Conservation (phyloP, 352 stramenopile genomes). For the Phytophthora podocarpi region DNA sequence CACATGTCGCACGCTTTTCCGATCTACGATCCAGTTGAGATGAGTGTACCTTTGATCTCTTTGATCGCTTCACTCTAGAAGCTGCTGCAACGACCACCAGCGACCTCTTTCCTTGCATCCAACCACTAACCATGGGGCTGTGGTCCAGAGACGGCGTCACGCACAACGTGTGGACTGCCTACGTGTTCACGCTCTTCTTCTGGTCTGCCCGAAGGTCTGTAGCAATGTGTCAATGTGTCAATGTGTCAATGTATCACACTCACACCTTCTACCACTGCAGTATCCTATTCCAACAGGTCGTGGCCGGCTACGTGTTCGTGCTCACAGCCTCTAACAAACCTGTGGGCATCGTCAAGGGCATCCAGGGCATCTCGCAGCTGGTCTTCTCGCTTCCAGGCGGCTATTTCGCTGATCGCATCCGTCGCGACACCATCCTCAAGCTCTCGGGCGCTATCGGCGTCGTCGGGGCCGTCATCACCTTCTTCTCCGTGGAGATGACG, state of each 20-base stretch:
- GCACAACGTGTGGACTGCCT: conserved; percentile 71
- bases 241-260: background rate
- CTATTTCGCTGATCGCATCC: conserved; percentile 71
- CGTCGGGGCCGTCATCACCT: conserved; percentile 51
- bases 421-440: conserved; percentile 70
- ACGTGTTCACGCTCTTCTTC: conserved; percentile 80
- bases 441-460: conserved; percentile 63
- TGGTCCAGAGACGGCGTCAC: conserved; percentile 26
- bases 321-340: conserved; percentile 77
- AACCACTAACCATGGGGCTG: conserved; percentile 20
- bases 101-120: background rate
- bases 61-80: conserved; percentile 6
- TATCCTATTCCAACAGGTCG: conserved; percentile 82
- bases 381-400: conserved; percentile 70
- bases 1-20: conserved; percentile 17
- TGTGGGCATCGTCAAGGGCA: conserved; percentile 82
- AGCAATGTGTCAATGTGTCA: background rate
- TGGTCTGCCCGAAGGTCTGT: conserved; percentile 63
- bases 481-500: conserved; percentile 54
- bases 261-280: conserved; percentile 19
- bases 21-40: background rate
- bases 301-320: conserved; percentile 80
- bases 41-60: conserved; percentile 23
- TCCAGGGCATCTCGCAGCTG: conserved; percentile 82
- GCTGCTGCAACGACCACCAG: too few relatives aligned